Evolutionary conservation across 345 rosid species (phyloP).

Genomic region (Atalantia buxifolia): DNA sequence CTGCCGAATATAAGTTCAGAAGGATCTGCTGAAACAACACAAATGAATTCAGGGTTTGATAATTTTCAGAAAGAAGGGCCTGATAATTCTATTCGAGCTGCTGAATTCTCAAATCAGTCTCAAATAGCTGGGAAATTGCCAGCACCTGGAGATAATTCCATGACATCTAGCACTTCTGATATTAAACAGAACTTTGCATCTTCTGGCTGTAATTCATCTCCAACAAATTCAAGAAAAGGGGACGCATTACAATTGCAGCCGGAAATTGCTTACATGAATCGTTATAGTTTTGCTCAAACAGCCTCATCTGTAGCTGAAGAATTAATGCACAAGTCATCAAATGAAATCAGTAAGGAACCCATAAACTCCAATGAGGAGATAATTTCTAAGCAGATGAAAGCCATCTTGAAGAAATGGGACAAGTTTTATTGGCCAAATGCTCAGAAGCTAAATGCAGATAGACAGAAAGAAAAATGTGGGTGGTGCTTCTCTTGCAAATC

Average conservation of each 20-base stretch:
- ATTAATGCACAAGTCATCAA: slow-evolving; percentile 46
- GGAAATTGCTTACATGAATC: slow-evolving; percentile 56
- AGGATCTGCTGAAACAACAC: slow-evolving; percentile 59
- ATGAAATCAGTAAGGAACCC: slow-evolving; percentile 33
- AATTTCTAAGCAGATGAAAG: slow-evolving; percentile 65
- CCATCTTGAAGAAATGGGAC: slow-evolving; percentile 58
- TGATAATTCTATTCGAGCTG: slow-evolving; percentile 11
- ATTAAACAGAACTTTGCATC: slow-evolving; percentile 30
- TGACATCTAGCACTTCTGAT: slow-evolving; percentile 37
- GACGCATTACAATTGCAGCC: slow-evolving; percentile 25
- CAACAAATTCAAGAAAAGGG: slow-evolving; percentile 27
- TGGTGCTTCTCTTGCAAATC: slow-evolving; percentile 88
- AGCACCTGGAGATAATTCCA: slow-evolving; percentile 20
- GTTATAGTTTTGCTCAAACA: slow-evolving; percentile 66
- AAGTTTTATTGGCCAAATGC: slow-evolving; percentile 62
- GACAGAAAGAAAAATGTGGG: slow-evolving; percentile 81
- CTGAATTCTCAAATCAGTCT: slow-evolving; percentile 28
- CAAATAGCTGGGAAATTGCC: slow-evolving; percentile 20
- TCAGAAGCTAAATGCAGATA: slow-evolving; percentile 33
- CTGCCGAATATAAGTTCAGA: slow-evolving; percentile 44
- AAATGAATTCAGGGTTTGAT: slow-evolving; percentile 38
- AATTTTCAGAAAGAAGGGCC: slow-evolving; percentile 38
- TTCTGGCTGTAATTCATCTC: slow-evolving; percentile 25
- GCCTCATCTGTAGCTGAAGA: slow-evolving; percentile 69
- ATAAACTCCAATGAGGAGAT: slow-evolving; percentile 66